Percentiles rank a stretch among this genome's conserved stretches.
Conservation (phyloP, 352 stramenopile genomes). For the Pythium apleroticum region DNA sequence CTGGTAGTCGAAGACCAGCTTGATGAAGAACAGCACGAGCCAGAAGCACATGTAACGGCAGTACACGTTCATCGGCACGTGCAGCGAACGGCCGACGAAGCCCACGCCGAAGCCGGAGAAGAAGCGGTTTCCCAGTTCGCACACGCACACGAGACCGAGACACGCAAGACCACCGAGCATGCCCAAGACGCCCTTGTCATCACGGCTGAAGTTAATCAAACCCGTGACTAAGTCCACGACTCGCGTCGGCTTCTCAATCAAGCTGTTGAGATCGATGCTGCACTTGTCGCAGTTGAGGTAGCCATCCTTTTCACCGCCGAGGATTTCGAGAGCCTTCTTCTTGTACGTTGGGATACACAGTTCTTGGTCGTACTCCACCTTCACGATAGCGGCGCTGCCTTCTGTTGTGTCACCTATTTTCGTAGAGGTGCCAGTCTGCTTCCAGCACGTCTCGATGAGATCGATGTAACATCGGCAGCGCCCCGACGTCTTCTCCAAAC, state of each 20-base stretch:
- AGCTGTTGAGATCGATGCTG: constrained; percentile 59
- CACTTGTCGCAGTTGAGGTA: constrained; percentile 78
- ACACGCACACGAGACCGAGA: constrained; percentile 52
- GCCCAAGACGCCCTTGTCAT: constrained; percentile 57
- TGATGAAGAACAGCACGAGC: constrained; percentile 70
- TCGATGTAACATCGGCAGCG: constrained; percentile 75
- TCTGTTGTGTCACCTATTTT: neutral
- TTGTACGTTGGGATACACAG: constrained; percentile 61
- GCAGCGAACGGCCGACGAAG: constrained; percentile 75
- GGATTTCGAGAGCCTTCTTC: constrained; percentile 44
- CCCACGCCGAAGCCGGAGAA: constrained; percentile 65
- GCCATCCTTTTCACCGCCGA: constrained; percentile 49
- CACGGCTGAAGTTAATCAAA: constrained; percentile 47
- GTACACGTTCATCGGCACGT: constrained; percentile 65
- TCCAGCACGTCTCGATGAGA: constrained; percentile 62
- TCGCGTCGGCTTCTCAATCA: constrained; percentile 63
- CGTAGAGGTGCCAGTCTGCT: constrained; percentile 58
- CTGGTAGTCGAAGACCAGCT: constrained; percentile 85
- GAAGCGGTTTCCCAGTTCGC: constrained; percentile 74
- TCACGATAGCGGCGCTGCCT: constrained; percentile 21
- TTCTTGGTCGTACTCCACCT: constrained; percentile 66
- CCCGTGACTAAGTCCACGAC: constrained; percentile 55
- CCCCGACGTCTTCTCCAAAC: constrained; percentile 52
- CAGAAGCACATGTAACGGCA: constrained; percentile 86
- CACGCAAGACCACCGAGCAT: constrained; percentile 55